phyloP scores from a whole-genome alignment of 768 basidiomycete genomes.

The Lactarius deliciosus region DNA sequence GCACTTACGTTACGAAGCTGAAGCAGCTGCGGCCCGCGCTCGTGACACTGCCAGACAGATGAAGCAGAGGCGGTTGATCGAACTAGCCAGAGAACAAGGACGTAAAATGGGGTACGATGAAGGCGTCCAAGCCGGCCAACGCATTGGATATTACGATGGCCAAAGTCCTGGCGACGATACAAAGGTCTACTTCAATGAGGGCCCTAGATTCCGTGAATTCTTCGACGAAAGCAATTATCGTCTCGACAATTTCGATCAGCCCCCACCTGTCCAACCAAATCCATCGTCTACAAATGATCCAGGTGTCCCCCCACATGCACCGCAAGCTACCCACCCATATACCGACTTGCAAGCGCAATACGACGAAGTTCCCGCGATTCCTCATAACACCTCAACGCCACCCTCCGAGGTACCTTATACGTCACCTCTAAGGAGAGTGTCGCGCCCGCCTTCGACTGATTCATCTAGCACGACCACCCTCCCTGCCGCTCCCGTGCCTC shows the following conservation, averaged over 20 bases:
- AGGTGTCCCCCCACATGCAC: constrained; percentile 3
- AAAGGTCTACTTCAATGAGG: background rate
- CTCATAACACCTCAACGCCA: background rate
- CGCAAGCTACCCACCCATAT: constrained; percentile 7
- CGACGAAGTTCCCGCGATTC: background rate
- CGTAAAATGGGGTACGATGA: constrained; percentile 43
- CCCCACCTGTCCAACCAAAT: constrained; percentile 3
- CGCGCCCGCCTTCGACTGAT: constrained; percentile 8
- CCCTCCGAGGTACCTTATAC: constrained; percentile 5
- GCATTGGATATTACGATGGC: constrained; percentile 25
- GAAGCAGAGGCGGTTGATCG: constrained; percentile 43
- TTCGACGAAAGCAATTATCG: constrained; percentile 16
- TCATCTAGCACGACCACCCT: constrained; percentile 28
- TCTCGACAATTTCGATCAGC: constrained; percentile 20
- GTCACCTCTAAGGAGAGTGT: background rate
- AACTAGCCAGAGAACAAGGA: constrained; percentile 47
- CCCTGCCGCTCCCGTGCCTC: constrained; percentile 16
- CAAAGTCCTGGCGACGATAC: background rate
- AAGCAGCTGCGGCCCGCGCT: constrained; percentile 46
- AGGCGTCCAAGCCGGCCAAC: constrained; percentile 36
- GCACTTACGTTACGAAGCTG: constrained; percentile 45
- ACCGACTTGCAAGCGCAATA: constrained; percentile 2
- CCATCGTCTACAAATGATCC: background rate
- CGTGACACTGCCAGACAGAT: constrained; percentile 46
- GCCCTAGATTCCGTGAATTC: constrained; percentile 17